Base-by-base conservation (phyloP, 306 rosid genomes). In the Begonia loranthoides region DNA sequence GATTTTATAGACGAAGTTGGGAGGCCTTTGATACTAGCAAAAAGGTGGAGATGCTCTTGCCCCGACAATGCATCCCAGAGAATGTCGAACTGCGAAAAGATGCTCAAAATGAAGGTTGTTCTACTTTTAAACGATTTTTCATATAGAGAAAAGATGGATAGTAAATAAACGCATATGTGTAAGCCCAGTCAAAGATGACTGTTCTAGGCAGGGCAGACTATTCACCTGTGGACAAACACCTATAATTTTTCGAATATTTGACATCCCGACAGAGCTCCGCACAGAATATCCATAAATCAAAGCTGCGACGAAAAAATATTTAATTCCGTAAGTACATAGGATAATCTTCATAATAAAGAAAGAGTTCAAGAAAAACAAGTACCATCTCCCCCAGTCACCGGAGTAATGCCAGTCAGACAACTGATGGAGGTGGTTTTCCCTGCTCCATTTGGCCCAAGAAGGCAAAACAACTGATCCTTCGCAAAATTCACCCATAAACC, bases 211-310 rank as follows among this genome's bases (percentile, higher is more conserved):
- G n/a, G n/a, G n/a, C n/a, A n/a, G n/a, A n/a, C n/a, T n/a, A 43
- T n/a, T 53, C 57, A 89, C 97, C 97, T 89, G 97, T 22, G 95
- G 97, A 62, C 97, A 89, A 28, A 85, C 84, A 70, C 97, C 95
- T 46, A 85, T 74, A 34, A 76, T 40, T 76, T 73, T 85, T 65
- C 76, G 81, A 62, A 85, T 89, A 47, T 69, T 85, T 64, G 87
- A 66, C 80, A 89, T 82, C 69, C 84, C 85, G 51, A 57, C 54
- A 57, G 97, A 72, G 73, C 75, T 76, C 49, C 76, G 72, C 54
- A 81, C 61, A 6, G 95, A 89, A 61, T 77, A 28, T 54, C 95
- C 95, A 74, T 82, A 82, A 46, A 89, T 65, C 64, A 74, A 68
- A 17, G 94, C 97, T 89, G 79, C 64, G 41, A 28, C 36, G 36